Evolutionary conservation across 768 basidiomycete genomes (phyloP), one percentile per base, ranked within the genome.

Genomic region (Podaxis sp.): DNA sequence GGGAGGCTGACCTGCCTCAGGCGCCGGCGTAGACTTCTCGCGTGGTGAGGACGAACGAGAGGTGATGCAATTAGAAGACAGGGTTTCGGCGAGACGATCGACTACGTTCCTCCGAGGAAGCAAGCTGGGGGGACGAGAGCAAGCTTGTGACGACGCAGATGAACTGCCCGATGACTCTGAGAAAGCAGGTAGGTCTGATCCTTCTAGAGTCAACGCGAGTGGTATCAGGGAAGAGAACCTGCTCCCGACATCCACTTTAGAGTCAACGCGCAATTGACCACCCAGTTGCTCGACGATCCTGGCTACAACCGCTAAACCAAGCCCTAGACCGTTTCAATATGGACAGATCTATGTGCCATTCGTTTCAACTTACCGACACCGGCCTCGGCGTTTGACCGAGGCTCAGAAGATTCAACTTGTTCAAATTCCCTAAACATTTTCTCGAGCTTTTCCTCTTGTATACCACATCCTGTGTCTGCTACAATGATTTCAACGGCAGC

Each of bases 401-500:
- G 70, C 57, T 80, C 77, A 19, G 77, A 74, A 1, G 78, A 80
- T 68, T 90, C 90, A 8, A 91, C 88, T 66, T 90, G 87, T 72
- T 92, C 90, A 59, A 94, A 88, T 64, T 91, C 88, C 63, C 90
- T 78, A 74, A 93, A 93, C 56, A 93, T 90, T 57, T 82, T 85
- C 70, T 89, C 88, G 17, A 93, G 79, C 71, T 88, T 89, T 13
- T 79, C 79, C 6, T 78, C 73, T 0, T 84, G 69, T 51, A 95
- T 93, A 3, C 92, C 92, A 63, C 83, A 83, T 0, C 90, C 90
- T 2, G 89, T 89, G 65, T 94, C 91, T 0, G 83, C 76, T 11
- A 92, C 86, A 30, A 86, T 71, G 51, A 92, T 86, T 72, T 93
- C 89, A 36, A 92, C 83, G 2, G 83, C 85, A 2, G 80, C 76